Evolutionary conservation across 495 filamentous ascomycete species (phyloP).

Genomic region (Lepidopterella palustris): DNA sequence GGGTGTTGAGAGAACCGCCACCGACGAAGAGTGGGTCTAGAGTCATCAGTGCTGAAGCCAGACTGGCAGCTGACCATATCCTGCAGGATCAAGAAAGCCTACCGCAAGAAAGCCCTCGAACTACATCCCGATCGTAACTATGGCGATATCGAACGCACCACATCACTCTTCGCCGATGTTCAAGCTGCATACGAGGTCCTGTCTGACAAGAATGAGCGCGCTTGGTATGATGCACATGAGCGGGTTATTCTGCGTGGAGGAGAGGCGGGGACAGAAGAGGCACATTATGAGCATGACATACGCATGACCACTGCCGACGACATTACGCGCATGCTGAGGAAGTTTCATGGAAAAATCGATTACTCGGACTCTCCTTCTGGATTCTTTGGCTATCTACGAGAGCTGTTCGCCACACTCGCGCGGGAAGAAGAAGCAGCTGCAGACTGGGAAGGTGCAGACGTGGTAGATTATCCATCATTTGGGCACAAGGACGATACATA

Average conservation of each 20-base stretch:
- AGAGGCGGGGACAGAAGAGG: slow-evolving; percentile 41
- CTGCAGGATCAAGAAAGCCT: slow-evolving; percentile 83
- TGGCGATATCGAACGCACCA: slow-evolving; percentile 75
- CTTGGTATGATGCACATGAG: slow-evolving; percentile 96
- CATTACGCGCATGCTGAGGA: slow-evolving; percentile 63
- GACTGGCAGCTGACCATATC: slow-evolving; percentile 13
- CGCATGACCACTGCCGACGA: slow-evolving; percentile 71
- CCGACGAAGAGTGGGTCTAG: slow-evolving; percentile 70
- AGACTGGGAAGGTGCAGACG: slow-evolving; percentile 55
- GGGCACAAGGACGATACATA: slow-evolving; percentile 61
- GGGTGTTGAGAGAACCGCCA: slow-evolving; percentile 60
- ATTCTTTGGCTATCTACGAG: slow-evolving; percentile 73
- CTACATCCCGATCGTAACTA: slow-evolving; percentile 94
- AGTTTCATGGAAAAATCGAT: slow-evolving; percentile 67
- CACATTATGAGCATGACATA: slow-evolving; percentile 54
- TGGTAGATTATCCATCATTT: slow-evolving; percentile 69
- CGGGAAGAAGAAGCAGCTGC: slow-evolving; percentile 69
- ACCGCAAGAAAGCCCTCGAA: slow-evolving; percentile 82
- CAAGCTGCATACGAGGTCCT: slow-evolving; percentile 92
- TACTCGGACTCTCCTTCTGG: slow-evolving; percentile 68
- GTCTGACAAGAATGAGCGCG: slow-evolving; percentile 88
- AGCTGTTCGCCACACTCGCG: slow-evolving; percentile 74
- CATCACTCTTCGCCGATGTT: slow-evolving; percentile 78
- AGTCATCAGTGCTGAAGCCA: background rate
- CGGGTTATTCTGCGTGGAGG: slow-evolving; percentile 69